Percentiles rank a stretch among this genome's conserved stretches.
Conservation (phyloP, 108 stramenopile genomes). For the Pseudonitzschia multiseries region DNA sequence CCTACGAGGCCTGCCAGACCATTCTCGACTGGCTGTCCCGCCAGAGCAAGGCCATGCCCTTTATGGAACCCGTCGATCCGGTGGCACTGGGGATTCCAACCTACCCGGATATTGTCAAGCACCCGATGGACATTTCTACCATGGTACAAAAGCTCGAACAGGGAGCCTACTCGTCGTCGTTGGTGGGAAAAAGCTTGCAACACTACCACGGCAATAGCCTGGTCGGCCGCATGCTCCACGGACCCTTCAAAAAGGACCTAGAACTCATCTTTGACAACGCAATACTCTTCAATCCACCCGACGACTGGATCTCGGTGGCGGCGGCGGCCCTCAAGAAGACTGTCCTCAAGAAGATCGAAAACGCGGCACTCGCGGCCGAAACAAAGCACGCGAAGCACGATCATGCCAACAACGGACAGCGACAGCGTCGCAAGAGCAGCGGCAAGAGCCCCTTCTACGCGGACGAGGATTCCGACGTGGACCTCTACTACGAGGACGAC, state of each 20-base stretch:
- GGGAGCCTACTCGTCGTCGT: conserved; percentile 69
- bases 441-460: conserved; percentile 66
- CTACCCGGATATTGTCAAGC: conserved; percentile 84
- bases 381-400: conserved; percentile 4
- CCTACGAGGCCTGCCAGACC: conserved; percentile 59
- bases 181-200: too few relatives aligned
- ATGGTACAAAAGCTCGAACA: conserved; percentile 67
- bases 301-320: conserved; percentile 70
- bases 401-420: neutral
- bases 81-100: conserved; percentile 87
- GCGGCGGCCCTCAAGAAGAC: conserved; percentile 58
- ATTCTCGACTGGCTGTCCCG: conserved; percentile 54
- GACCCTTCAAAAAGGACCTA: conserved; percentile 67
- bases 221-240: conserved; percentile 67
- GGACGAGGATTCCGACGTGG: conserved; percentile 79
- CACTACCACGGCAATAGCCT: conserved; percentile 45
- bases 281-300: conserved; percentile 70
- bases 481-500: conserved; percentile 80
- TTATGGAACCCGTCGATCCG: conserved; percentile 89
- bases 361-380: conserved; percentile 31
- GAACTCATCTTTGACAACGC: conserved; percentile 88
- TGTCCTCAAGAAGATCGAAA: conserved; percentile 60
- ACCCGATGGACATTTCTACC: conserved; percentile 96
- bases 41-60: conserved; percentile 61
- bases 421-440: conserved; percentile 21